Evolutionary conservation across 805 yeast genomes (phyloP).

Genomic region (Lipomyces chichibuensis): DNA sequence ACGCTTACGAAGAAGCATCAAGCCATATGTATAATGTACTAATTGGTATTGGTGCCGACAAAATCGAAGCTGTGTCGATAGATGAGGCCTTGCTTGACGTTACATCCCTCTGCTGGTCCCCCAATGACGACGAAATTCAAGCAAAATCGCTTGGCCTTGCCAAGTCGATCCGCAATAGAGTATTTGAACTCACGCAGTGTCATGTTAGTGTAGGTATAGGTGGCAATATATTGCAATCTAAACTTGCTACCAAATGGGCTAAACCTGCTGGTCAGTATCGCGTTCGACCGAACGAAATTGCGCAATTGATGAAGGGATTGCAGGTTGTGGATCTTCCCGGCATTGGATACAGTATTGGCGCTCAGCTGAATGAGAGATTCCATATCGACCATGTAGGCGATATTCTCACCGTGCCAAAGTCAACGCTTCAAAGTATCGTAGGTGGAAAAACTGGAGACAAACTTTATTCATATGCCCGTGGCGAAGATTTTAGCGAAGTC

Average conservation of each 20-base stretch:
- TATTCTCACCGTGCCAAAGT: slow-evolving; percentile 45
- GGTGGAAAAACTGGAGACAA: slow-evolving; percentile 75
- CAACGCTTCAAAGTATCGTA: slow-evolving; percentile 51
- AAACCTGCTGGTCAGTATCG: slow-evolving; percentile 73
- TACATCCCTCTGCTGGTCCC: slow-evolving; percentile 41
- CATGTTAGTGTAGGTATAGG: slow-evolving; percentile 82
- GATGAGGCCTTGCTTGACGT: slow-evolving; percentile 89
- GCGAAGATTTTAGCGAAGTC: slow-evolving; percentile 66
- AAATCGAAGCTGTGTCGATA: slow-evolving; percentile 79
- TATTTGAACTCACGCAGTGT: slow-evolving; percentile 57
- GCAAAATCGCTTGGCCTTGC: slow-evolving; percentile 41
- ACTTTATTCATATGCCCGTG: slow-evolving; percentile 62
- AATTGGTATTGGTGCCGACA: slow-evolving; percentile 47
- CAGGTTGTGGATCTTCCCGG: slow-evolving; percentile 51
- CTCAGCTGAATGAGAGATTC: slow-evolving; percentile 51
- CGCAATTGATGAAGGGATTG: slow-evolving; percentile 46
- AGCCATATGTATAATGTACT: slow-evolving; percentile 64
- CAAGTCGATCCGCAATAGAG: slow-evolving; percentile 46
- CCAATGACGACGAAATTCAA: slow-evolving; percentile 18
- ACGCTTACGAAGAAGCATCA: slow-evolving; percentile 68
- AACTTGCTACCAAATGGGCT: slow-evolving; percentile 69
- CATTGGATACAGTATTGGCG: slow-evolving; percentile 48
- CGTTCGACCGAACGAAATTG: slow-evolving; percentile 42
- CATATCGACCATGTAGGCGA: slow-evolving; percentile 47
- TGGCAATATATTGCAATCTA: slow-evolving; percentile 72